Evolutionary conservation across 805 yeast species (phyloP).

Genomic region (Myxozyma melibiosi): DNA sequence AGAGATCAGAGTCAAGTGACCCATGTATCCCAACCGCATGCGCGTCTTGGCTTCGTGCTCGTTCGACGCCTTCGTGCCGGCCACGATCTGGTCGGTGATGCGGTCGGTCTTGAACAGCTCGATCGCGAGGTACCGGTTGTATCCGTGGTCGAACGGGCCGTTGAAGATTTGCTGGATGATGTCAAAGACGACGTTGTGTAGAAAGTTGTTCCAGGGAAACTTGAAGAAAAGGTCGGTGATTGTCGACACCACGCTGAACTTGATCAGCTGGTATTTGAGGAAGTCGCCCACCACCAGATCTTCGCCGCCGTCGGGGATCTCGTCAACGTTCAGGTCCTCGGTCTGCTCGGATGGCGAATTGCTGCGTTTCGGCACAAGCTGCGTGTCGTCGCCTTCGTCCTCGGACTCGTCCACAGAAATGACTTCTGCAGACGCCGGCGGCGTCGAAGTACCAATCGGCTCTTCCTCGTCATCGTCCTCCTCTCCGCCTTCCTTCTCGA

Average conservation of each 20-base stretch:
- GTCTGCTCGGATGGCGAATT: conserved; percentile 15
- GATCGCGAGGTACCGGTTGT: conserved; percentile 72
- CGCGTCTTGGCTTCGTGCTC: conserved; percentile 60
- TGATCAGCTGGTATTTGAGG: conserved; percentile 79
- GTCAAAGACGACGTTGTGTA: conserved; percentile 97
- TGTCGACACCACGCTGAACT: conserved; percentile 44
- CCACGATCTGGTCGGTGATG: conserved; percentile 59
- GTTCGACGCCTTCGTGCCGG: conserved; percentile 63
- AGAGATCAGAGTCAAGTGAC: conserved; percentile 90
- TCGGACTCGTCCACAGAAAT: conserved; percentile 2
- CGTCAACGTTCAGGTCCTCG: conserved; percentile 30
- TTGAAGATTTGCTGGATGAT: conserved; percentile 91
- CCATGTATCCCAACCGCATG: conserved; percentile 89
- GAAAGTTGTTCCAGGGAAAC: conserved; percentile 95
- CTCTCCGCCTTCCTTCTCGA: conserved; percentile 1
- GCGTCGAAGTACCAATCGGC: conserved; percentile 10
- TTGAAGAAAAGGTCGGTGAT: conserved; percentile 62
- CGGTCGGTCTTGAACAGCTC: conserved; percentile 70
- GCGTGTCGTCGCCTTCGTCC: neutral
- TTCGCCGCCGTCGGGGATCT: conserved; percentile 11
- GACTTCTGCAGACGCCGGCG: conserved; percentile 5
- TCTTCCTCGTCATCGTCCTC: conserved; percentile 8
- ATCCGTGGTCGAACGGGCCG: conserved; percentile 83
- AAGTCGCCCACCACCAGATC: conserved; percentile 80
- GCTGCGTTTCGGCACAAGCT: conserved; percentile 13